Percentiles rank a stretch among this genome's conserved stretches.
These are phyloP conservation scores for Cladosporium sp. DNA, from an alignment of 2,329 filamentous ascomycete genomes.

Conservation along the genomic window DNA sequence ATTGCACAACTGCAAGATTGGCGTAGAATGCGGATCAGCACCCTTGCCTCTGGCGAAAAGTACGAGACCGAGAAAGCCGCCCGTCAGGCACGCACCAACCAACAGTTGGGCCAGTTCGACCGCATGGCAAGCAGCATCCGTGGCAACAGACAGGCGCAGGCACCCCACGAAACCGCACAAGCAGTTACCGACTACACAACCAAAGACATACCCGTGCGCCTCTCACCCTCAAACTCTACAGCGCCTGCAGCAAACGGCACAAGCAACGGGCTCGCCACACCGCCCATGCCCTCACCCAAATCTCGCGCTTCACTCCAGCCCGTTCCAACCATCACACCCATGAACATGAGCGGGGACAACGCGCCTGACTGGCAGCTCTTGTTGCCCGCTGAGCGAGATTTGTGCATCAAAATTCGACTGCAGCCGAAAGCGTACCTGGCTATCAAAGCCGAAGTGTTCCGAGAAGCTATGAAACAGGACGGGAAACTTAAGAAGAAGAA, in stretches of 20 bases:
- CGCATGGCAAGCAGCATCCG: slow-evolving; percentile 26
- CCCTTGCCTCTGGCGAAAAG: slow-evolving; percentile 81
- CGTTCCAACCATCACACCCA: slow-evolving; percentile 52
- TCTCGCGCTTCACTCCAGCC: slow-evolving; percentile 23
- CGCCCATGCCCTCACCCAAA: slow-evolving; percentile 17
- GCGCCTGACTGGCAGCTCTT: slow-evolving; percentile 81
- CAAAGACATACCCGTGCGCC: slow-evolving; percentile 28
- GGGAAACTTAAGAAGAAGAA: slow-evolving; percentile 91
- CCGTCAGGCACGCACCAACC: slow-evolving; percentile 57
- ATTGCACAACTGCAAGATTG: slow-evolving; percentile 91
- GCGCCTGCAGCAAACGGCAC: slow-evolving; percentile 14
- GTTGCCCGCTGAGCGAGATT: slow-evolving; percentile 74
- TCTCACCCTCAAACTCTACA: slow-evolving; percentile 16
- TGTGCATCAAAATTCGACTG: slow-evolving; percentile 79
- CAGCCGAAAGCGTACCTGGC: slow-evolving; percentile 93
- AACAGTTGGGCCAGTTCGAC: slow-evolving; percentile 27
- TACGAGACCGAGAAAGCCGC: slow-evolving; percentile 85
- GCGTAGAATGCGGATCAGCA: slow-evolving; percentile 78
- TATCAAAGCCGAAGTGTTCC: slow-evolving; percentile 88
- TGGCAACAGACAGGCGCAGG: slow-evolving; percentile 20
- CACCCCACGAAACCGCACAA: slow-evolving; percentile 24
- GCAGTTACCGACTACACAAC: slow-evolving; percentile 31
- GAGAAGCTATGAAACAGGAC: slow-evolving; percentile 84
- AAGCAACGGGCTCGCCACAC: slow-evolving; percentile 7
- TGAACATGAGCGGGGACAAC: slow-evolving; percentile 69